These are phyloP conservation scores for Scedosporium apiospermum DNA, from an alignment of 2,329 filamentous ascomycete species.

Conservation along the genomic window DNA sequence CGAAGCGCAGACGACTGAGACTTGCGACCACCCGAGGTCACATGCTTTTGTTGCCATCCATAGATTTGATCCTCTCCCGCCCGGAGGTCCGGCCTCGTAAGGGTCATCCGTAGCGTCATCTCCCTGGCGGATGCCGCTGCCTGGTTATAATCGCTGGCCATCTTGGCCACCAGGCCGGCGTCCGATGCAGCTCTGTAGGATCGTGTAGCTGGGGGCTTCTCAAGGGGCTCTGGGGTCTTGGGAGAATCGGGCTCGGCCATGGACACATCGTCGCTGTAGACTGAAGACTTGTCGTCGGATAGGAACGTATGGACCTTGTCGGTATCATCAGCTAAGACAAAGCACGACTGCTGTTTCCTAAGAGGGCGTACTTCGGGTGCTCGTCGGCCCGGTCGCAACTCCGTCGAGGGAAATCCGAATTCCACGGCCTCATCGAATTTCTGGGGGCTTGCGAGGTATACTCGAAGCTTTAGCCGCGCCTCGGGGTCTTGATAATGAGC, in stretches of 20 bases:
- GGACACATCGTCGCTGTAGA: conserved; percentile 46
- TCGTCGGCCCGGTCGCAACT: conserved; percentile 25
- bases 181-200: conserved; percentile 17
- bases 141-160: conserved; percentile 36
- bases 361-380: conserved; percentile 19
- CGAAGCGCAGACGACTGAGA: conserved; percentile 31
- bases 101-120: conserved; percentile 94
- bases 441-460: conserved; percentile 79
- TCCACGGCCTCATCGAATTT: conserved; percentile 95
- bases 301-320: conserved; percentile 48
- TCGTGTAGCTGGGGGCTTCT: conserved; percentile 24
- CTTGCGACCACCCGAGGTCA: conserved; percentile 30
- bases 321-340: background rate
- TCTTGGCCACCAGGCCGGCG: conserved; percentile 16
- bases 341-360: conserved; percentile 8
- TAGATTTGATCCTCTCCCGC: conserved; percentile 65
- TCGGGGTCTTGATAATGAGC: conserved; percentile 87
- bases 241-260: conserved; percentile 50
- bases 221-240: conserved; percentile 41
- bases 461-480: conserved; percentile 73
- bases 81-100: conserved; percentile 80
- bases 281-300: conserved; percentile 46
- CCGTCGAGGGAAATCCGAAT: conserved; percentile 74
- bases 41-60: conserved; percentile 46
- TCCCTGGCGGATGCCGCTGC: conserved; percentile 56